Evolutionary conservation across 805 yeast species (phyloP).

Genomic region (Zygosaccharomyces siamensis): DNA sequence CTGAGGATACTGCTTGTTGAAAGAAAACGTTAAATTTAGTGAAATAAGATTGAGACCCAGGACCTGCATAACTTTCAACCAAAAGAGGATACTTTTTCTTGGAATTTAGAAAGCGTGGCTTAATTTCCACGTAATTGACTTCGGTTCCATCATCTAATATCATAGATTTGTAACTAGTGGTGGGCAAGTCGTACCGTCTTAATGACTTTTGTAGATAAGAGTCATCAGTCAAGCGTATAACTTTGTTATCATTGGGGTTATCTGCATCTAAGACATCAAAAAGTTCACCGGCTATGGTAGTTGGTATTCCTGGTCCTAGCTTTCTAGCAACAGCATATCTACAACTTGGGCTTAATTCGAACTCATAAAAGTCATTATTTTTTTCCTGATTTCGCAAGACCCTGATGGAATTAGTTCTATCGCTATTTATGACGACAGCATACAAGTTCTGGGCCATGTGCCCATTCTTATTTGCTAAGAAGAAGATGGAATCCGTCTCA

Average conservation of each 20-base stretch:
- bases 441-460: constrained; percentile 55
- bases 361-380: constrained; percentile 36
- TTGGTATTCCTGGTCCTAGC: constrained; percentile 27
- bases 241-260: constrained; percentile 4
- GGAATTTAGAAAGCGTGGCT: constrained; percentile 53
- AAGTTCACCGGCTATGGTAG: constrained; percentile 26
- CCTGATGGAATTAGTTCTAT: constrained; percentile 1
- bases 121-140: constrained; percentile 54
- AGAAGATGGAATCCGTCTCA: constrained; percentile 46
- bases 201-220: constrained; percentile 17
- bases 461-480: constrained; percentile 46
- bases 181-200: constrained; percentile 46
- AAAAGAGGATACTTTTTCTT: constrained; percentile 53
- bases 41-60: constrained; percentile 62
- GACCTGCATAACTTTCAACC: constrained; percentile 74
- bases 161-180: constrained; percentile 37
- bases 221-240: constrained; percentile 17
- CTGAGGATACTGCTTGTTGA: constrained; percentile 54
- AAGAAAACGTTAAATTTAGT: constrained; percentile 47
- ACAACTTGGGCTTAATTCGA: constrained; percentile 53
- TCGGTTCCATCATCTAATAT: constrained; percentile 37
- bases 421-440: constrained; percentile 39
- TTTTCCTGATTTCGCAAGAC: constrained; percentile 21
- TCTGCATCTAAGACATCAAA: constrained; percentile 11
- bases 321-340: constrained; percentile 37